Base-by-base conservation (phyloP, 1,284 basidiomycete species). In the Laetiporus sulphureus region DNA sequence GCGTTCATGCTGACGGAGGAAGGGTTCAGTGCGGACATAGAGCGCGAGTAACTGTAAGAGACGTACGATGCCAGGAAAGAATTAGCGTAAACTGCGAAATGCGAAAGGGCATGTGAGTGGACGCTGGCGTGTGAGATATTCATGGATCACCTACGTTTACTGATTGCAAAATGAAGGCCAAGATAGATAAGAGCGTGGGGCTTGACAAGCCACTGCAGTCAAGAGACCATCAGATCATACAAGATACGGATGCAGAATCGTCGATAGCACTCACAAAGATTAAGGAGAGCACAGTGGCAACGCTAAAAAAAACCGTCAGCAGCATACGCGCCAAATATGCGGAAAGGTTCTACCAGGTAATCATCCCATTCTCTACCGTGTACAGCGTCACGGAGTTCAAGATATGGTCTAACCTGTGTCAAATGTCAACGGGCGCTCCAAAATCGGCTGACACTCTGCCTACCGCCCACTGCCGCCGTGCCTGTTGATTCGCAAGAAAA, bases 1-100 rank as follows among this genome's bases (percentile, higher is more conserved):
- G 51, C 46, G 38, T 55, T 55, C 46, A 53, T 48, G 22, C 56
- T 59, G 42, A 18, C 31, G 10, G 13, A 6, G 21, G 15, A 3
- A 36, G 25, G 32, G 45, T 29, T 27, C 31, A 29, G 31, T 22
- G 16, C 16, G 15, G 21, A 19, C 22, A 2, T 10, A 21, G 27
- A 35, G n/a, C 5, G 3, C 33, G 36, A 24, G 16, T 3, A 27
- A 38, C 41, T 24, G 20, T 31, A 12, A 12, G 22, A 10, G 30
- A 20, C 51, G 38, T 43, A 57, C 55, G 50, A 49, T 32, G 53
- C 55, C 27, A 57, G 46, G 41, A 53, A 52, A 22, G 51, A 51
- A 42, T 51, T 55, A 21, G 53, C 50, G 36, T 55, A 52, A 31
- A 54, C 53, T 54, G 45, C 32, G 34, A 32, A 34, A 40, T 36